These are phyloP conservation scores for Tylopilus sp. DNA, from an alignment of 768 basidiomycete species.

Conservation along the genomic window DNA sequence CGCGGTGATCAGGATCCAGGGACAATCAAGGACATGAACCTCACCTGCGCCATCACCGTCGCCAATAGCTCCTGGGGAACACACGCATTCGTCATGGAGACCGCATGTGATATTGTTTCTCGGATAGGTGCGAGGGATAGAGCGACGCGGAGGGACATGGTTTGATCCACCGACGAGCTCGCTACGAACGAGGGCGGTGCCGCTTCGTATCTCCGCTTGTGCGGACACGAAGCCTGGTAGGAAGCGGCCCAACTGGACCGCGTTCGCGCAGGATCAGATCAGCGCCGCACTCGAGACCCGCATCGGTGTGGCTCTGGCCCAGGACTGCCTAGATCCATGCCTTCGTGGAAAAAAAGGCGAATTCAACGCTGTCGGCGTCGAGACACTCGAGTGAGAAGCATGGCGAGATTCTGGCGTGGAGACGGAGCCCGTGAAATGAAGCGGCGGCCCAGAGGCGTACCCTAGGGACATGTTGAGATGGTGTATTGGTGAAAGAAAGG, in stretches of 20 bases:
- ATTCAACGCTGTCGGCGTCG: background rate
- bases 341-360: background rate
- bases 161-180: background rate
- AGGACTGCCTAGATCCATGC: background rate
- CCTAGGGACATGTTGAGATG: background rate
- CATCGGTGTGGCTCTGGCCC: background rate
- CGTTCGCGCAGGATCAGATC: background rate
- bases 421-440: constrained; percentile 6
- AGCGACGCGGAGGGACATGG: background rate
- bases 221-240: constrained; percentile 6
- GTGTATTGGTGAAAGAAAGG: background rate
- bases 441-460: background rate
- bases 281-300: background rate
- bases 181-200: background rate
- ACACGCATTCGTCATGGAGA: background rate
- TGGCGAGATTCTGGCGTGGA: constrained; percentile 14
- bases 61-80: background rate
- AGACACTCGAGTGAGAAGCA: constrained; percentile 7
- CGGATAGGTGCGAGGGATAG: background rate
- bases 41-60: constrained; percentile 2
- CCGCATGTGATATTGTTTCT: background rate
- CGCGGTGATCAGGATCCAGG: background rate
- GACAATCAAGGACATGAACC: too few species aligned
- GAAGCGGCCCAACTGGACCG: background rate
- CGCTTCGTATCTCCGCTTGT: constrained; percentile 7